Percentiles rank a stretch among this genome's conserved stretches.
Conservation (phyloP, 345 rosid species). For the Populus pruinosa region DNA sequence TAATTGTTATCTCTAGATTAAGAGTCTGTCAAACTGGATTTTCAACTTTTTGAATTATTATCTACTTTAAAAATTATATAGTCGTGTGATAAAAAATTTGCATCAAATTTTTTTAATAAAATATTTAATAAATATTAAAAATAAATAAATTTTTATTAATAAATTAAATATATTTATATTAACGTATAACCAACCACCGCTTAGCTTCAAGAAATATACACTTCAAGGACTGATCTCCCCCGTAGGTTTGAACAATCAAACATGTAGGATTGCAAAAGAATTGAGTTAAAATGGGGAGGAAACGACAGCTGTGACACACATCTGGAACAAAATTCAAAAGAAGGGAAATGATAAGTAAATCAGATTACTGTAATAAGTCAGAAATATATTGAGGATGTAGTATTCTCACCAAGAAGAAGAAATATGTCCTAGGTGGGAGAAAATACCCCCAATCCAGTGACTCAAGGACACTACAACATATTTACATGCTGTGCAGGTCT, state of each 20-base stretch:
- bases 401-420: conserved; percentile 30
- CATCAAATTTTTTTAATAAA: no score
- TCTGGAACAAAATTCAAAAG: conserved; percentile 11
- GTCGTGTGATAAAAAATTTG: no score
- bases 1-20: no score
- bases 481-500: conserved; percentile 11
- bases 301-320: not conserved
- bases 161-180: no score
- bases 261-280: not conserved
- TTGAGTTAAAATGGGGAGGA: not conserved
- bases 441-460: conserved; percentile 19
- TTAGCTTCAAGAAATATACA: no score
- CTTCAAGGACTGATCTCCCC: conserved; percentile 1
- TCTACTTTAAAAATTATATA: no score
- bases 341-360: conserved; percentile 2
- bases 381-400: not conserved
- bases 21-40: no score
- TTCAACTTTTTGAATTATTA: no score
- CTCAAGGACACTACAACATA: conserved; percentile 9
- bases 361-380: conserved; percentile 5
- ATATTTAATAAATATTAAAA: no score
- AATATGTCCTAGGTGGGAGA: conserved; percentile 8
- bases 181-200: no score
- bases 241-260: not conserved
- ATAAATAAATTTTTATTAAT: no score